Evolutionary conservation across 106 monocot genomes (phyloP).

Genomic region (Phalaenopsis aphrodite): DNA sequence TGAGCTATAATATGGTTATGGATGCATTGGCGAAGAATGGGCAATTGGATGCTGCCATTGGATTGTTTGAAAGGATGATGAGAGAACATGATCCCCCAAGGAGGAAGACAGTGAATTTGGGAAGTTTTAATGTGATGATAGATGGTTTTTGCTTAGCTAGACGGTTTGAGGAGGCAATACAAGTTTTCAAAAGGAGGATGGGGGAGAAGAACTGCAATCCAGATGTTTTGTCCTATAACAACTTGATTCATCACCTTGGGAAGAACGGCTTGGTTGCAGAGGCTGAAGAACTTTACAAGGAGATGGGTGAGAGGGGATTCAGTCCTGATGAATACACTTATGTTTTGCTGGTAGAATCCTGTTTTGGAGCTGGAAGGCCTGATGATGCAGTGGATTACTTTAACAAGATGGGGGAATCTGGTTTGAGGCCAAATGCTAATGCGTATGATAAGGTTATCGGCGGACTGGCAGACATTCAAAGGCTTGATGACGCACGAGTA

Average conservation of each 20-base stretch:
- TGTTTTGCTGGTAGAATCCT: slow-evolving; percentile 60
- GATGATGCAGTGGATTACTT: slow-evolving; percentile 69
- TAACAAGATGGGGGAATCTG: slow-evolving; percentile 63
- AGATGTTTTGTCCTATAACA: slow-evolving; percentile 79
- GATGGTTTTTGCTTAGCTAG: slow-evolving; percentile 58
- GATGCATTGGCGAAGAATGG: slow-evolving; percentile 64
- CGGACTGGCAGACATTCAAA: slow-evolving; percentile 47
- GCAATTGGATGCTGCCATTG: slow-evolving; percentile 53
- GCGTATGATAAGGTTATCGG: slow-evolving; percentile 65
- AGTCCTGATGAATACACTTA: slow-evolving; percentile 81
- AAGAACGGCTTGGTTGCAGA: slow-evolving; percentile 36
- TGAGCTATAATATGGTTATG: slow-evolving; percentile 74
- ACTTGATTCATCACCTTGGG: slow-evolving; percentile 70
- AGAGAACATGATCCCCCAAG: slow-evolving; percentile 63
- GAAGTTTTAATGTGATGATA: slow-evolving; percentile 88
- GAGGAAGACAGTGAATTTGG: slow-evolving; percentile 67
- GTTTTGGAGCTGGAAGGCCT: slow-evolving; percentile 53
- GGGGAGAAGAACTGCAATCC: slow-evolving; percentile 65
- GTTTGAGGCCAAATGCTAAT: slow-evolving; percentile 67
- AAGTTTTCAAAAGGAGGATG: slow-evolving; percentile 51
- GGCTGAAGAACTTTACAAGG: slow-evolving; percentile 61
- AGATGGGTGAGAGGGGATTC: slow-evolving; percentile 64
- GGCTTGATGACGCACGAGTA: slow-evolving; percentile 59
- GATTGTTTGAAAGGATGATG: slow-evolving; percentile 67
- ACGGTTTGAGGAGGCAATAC: slow-evolving; percentile 65